Percentiles rank a stretch among this genome's conserved stretches.
Evolutionary conservation across 768 basidiomycete genomes (phyloP).

Genomic region (Tylopilus cervinicoccineus): DNA sequence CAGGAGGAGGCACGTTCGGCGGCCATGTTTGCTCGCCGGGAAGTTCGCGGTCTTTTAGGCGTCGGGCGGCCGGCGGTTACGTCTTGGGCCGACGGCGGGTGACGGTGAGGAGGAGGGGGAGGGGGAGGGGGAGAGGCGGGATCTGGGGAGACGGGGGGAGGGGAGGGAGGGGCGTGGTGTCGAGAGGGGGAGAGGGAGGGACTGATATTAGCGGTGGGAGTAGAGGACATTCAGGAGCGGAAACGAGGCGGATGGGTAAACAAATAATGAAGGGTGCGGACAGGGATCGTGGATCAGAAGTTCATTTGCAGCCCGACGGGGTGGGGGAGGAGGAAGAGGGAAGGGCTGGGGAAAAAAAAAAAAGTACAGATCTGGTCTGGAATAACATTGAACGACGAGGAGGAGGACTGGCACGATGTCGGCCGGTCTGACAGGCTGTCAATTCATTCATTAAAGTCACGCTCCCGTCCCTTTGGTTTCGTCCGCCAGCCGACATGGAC

Average conservation of each 20-base stretch:
- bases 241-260: slow-evolving; percentile 20
- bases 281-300: slow-evolving; percentile 15
- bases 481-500: too few relatives aligned
- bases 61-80: slow-evolving; percentile 17
- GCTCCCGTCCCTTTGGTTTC: neutral
- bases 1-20: slow-evolving; percentile 23
- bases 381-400: too few relatives aligned
- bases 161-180: neutral
- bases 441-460: slow-evolving; percentile 11
- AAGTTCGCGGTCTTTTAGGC: slow-evolving; percentile 19
- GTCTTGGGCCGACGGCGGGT: slow-evolving; percentile 6
- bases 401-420: too few relatives aligned
- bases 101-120: neutral
- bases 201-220: slow-evolving; percentile 23
- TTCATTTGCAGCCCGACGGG: slow-evolving; percentile 7
- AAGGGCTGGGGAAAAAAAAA: neutral
- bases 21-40: slow-evolving; percentile 18
- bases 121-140: too few relatives aligned
- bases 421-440: slow-evolving; percentile 13
- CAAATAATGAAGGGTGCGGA: slow-evolving; percentile 22
- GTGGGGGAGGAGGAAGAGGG: neutral
- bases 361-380: neutral
- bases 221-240: slow-evolving; percentile 21
- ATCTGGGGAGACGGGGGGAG: neutral
- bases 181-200: neutral